A percentile compares a stretch with the other conserved stretches of the same genome.
Conservation (phyloP, 768 basidiomycete species). For the Rickenella mellea region DNA sequence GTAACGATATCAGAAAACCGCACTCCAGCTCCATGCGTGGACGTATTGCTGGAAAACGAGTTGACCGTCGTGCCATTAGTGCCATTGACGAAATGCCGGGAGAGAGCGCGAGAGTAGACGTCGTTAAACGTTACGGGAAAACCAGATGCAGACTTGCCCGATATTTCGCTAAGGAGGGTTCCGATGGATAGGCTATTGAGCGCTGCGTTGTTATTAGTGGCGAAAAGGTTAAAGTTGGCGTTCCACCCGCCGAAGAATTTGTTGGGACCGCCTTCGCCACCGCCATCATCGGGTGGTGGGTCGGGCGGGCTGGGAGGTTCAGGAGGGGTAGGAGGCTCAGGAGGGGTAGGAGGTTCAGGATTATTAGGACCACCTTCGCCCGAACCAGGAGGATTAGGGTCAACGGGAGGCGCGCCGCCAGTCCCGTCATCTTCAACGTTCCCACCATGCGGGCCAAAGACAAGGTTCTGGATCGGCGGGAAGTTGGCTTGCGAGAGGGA, state of each 20-base stretch:
- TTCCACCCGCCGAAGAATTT: conserved; percentile 29
- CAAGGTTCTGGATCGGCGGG: conserved; percentile 27
- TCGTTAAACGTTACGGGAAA: conserved; percentile 22
- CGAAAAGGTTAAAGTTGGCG: conserved; percentile 11
- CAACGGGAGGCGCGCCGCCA: no score
- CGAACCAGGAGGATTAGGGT: no score
- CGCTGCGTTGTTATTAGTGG: conserved; percentile 12
- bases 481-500: conserved; percentile 33
- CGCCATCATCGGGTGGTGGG: no score
- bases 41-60: conserved; percentile 18
- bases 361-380: no score
- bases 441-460: no score
- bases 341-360: no score
- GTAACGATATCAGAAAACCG: conserved; percentile 23
- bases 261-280: no score
- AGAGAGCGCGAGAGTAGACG: conserved; percentile 16
- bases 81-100: conserved; percentile 30
- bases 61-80: conserved; percentile 26
- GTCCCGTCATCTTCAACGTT: no score
- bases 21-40: conserved; percentile 24
- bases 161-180: conserved; percentile 16
- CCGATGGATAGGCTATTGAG: conserved; percentile 11
- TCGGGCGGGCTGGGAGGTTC: conserved; percentile 11
- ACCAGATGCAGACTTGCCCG: conserved; percentile 21
- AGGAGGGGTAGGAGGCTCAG: no score